Evolutionary conservation across 106 monocot genomes (phyloP).

Genomic region (Phalaenopsis equestris): DNA sequence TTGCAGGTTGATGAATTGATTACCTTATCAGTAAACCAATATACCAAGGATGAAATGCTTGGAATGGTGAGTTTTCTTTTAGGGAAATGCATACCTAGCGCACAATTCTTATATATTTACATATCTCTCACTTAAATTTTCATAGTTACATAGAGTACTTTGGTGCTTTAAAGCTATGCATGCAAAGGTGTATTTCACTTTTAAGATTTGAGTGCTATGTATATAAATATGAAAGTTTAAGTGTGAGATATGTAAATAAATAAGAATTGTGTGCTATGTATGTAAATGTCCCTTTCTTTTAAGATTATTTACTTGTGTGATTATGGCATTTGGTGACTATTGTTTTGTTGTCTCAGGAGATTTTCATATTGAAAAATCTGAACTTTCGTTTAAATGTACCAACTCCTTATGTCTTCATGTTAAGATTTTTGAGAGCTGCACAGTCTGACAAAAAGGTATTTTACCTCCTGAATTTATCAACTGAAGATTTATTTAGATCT

Average conservation of each 20-base stretch:
- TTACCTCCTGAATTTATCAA: not conserved
- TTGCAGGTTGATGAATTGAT: slow-evolving; percentile 41
- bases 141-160: too few species aligned
- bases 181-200: too few species aligned
- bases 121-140: too few species aligned
- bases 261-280: too few species aligned
- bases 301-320: not conserved
- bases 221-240: too few species aligned
- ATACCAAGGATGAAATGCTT: slow-evolving; percentile 40
- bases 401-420: slow-evolving; percentile 49
- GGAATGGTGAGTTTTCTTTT: slow-evolving; percentile 25
- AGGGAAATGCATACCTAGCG: too few species aligned
- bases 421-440: slow-evolving; percentile 50
- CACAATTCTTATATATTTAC: not conserved
- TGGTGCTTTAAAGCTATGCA: too few species aligned
- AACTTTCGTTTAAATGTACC: slow-evolving; percentile 41
- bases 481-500: not conserved
- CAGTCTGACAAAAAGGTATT: slow-evolving; percentile 29
- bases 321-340: not conserved
- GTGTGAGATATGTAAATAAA: too few species aligned
- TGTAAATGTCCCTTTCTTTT: not conserved
- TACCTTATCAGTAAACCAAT: slow-evolving; percentile 27
- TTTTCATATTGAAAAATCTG: slow-evolving; percentile 24
- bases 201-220: too few species aligned
- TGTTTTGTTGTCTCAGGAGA: slow-evolving; percentile 26